These are phyloP conservation scores for Chenopodium formosanum DNA, from an alignment of 148 eudicot species.

Conservation along the genomic window DNA sequence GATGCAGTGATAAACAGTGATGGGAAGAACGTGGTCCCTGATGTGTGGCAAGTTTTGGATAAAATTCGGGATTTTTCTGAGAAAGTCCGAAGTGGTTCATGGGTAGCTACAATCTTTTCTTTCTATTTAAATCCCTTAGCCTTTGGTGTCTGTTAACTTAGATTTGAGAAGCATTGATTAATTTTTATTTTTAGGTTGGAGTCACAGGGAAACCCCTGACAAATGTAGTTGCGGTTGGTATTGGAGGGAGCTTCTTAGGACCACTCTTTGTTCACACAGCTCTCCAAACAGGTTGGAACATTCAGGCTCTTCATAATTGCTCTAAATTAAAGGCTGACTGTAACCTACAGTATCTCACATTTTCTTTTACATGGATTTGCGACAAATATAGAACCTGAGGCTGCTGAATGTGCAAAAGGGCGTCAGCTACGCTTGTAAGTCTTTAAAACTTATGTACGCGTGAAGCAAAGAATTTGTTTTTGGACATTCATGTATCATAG, in stretches of 20 bases:
- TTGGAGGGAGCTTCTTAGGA: constrained; percentile 98
- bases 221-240: constrained; percentile 83
- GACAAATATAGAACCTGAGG: constrained; percentile 62
- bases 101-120: constrained; percentile 50
- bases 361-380: constrained; percentile 5
- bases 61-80: constrained; percentile 86
- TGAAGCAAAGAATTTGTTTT: not conserved
- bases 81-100: constrained; percentile 88
- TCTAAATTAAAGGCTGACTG: not conserved
- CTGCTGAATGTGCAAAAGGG: constrained; percentile 67
- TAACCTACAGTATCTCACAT: not conserved
- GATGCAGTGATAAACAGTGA: constrained; percentile 72
- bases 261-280: constrained; percentile 98
- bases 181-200: constrained; percentile 56
- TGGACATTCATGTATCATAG: not conserved
- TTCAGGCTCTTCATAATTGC: not conserved
- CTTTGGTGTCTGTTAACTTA: constrained; percentile 6
- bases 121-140: not conserved
- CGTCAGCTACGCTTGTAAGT: constrained; percentile 98
- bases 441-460: not conserved
- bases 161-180: not conserved
- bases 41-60: constrained; percentile 95
- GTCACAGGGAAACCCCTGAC: constrained; percentile 81
- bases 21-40: constrained; percentile 91
- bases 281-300: constrained; percentile 84